phyloP scores from a whole-genome alignment of 192 early-diverging fungal genomes.

The Dissophora globulifera region DNA sequence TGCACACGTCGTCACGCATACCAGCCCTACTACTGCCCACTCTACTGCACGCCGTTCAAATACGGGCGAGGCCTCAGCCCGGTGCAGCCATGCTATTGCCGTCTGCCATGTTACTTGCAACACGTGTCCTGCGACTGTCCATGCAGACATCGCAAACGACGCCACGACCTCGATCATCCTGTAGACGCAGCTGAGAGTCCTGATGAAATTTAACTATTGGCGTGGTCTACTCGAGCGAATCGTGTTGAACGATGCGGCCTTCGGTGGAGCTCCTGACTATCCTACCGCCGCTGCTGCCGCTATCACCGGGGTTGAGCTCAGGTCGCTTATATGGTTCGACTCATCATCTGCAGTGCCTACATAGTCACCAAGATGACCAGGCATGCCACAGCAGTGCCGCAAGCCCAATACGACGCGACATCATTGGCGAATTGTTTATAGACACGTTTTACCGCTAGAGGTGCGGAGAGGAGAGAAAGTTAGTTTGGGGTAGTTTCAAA shows the following conservation, averaged over 20 bases:
- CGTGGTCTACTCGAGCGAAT: conserved; percentile 21
- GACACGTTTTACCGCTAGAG: conserved; percentile 57
- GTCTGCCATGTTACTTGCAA: not conserved
- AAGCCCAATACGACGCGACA: conserved; percentile 84
- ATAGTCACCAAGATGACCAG: conserved; percentile 69
- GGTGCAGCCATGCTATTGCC: conserved; percentile 14
- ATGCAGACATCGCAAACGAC: conserved; percentile 28
- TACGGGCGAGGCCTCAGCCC: conserved; percentile 11
- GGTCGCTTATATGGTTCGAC: conserved; percentile 1
- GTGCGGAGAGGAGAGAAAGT: no score
- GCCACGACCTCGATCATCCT: conserved; percentile 25
- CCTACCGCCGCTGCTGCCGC: conserved; percentile 41
- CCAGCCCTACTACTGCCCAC: conserved; percentile 50
- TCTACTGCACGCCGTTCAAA: conserved; percentile 55
- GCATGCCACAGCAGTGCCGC: conserved; percentile 82
- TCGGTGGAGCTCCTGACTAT: conserved; percentile 22
- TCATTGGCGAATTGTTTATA: conserved; percentile 77
- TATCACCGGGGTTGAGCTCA: conserved; percentile 1
- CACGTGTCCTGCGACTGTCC: conserved; percentile 3
- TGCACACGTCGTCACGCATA: conserved; percentile 62
- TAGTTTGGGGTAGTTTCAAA: no score
- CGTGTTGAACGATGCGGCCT: conserved; percentile 26
- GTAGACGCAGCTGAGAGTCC: conserved; percentile 20
- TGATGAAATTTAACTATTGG: conserved; percentile 18
- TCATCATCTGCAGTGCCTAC: conserved; percentile 55